Conservation (phyloP, 2,329 filamentous ascomycete species). For the Alternaria gaisen region DNA sequence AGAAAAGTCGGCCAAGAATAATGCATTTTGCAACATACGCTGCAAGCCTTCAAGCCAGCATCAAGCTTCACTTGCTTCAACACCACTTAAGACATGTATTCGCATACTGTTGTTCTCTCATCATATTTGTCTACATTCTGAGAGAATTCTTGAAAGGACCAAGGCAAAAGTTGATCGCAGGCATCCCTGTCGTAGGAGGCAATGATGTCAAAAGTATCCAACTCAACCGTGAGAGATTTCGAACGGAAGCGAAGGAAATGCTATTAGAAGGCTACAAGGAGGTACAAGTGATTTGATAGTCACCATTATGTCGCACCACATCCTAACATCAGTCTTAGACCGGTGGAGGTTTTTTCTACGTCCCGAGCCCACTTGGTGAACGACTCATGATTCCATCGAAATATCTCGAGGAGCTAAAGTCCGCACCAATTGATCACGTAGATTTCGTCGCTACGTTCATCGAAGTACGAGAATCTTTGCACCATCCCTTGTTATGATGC, state of each 20-base stretch:
- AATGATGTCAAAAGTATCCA: constrained; percentile 1
- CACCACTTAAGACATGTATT: not conserved
- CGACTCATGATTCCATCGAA: constrained; percentile 2
- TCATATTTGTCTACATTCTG: not conserved
- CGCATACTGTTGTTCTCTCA: not conserved
- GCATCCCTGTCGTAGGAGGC: not conserved
- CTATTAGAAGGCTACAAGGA: constrained; percentile 1
- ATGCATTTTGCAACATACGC: not conserved
- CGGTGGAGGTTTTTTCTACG: not conserved
- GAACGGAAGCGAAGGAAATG: not conserved
- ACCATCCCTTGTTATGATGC: not conserved
- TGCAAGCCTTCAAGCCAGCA: not conserved
- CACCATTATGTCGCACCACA: not conserved
- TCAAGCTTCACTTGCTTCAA: not conserved
- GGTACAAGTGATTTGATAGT: not conserved
- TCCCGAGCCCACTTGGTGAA: not conserved
- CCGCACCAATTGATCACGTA: not conserved
- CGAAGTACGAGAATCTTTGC: not conserved
- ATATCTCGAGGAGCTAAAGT: constrained; percentile 3
- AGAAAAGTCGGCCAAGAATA: not conserved
- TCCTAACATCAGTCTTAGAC: not conserved
- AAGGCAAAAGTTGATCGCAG: not conserved
- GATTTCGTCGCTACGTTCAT: not conserved
- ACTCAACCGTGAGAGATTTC: constrained; percentile 1
- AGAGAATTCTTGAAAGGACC: not conserved